Base-by-base conservation (phyloP, 2,329 filamentous ascomycete genomes). In the Paramyrothecium roridum region DNA sequence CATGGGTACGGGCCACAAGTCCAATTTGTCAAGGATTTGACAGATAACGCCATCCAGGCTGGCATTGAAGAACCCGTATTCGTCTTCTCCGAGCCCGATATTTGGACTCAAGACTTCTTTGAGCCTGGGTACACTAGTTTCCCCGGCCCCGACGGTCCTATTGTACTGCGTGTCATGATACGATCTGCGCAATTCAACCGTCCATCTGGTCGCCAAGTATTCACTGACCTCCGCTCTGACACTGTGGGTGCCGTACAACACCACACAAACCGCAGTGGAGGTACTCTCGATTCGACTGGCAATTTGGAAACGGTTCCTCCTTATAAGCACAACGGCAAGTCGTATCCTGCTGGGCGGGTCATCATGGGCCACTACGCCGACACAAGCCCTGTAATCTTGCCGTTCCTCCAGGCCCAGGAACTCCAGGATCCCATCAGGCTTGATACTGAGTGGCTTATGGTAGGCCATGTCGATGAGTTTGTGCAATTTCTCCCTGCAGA, bases 51-150 rank as follows among this genome's bases (percentile, higher is more conserved):
- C n/a, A 16, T 22, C 48, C 19, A 26, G 4, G 34, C 48, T 1
- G 48, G 56, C 11, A 43, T 55, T 3, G 33, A 53, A 2, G 52
- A 49, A 3, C 59, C 21, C 50, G 3, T 58, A n/a, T 50, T 45
- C 26, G 22, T 55, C 7, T 57, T 61, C 50, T 51, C 56, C 8
- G 21, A n/a, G 11, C 19, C 8, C 7, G 71, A 75, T 52, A 58
- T 67, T 22, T 77, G 73, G 74, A 66, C 67, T 0, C 73, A 76
- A 50, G 73, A 77, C 55, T 68, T 71, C 46, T 59, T 76, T 23
- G 73, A 76, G 57, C 67, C 73, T 0, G 73, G 62, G 0, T 77
- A 73, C 54, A 60, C 65, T 0, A 73, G 67, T 48, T 75, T 76
- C 52, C 74, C 74, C 0, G 73, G 72, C 0, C 69, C 69, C 0